Conservation (phyloP, 208 protist genomes). For the Leishmania tarentolae region DNA sequence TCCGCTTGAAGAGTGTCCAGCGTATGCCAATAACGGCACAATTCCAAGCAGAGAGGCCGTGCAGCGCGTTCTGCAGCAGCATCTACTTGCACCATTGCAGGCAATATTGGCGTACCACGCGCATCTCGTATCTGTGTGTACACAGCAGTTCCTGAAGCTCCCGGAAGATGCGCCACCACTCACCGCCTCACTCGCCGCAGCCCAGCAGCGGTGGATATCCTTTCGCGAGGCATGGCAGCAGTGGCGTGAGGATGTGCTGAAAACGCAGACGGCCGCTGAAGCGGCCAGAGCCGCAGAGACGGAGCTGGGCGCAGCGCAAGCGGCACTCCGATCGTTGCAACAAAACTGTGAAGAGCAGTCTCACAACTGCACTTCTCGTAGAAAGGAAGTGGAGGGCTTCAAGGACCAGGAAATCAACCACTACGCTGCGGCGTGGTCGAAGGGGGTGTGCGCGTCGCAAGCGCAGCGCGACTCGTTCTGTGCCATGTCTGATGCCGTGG, state of each 20-base stretch:
- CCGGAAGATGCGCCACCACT: constrained; percentile 2
- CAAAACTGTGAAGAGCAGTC: constrained; percentile 6
- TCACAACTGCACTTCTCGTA: neutral
- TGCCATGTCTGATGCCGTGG: neutral
- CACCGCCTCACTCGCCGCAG: neutral
- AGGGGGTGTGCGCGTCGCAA: constrained; percentile 13
- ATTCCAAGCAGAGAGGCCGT: neutral
- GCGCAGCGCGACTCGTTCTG: constrained; percentile 13
- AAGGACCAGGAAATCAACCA: constrained; percentile 22
- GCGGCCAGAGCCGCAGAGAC: neutral
- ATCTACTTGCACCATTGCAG: constrained; percentile 4
- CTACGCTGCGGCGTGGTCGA: constrained; percentile 30
- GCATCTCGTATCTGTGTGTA: constrained; percentile 12
- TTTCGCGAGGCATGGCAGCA: constrained; percentile 7
- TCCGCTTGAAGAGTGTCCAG: neutral
- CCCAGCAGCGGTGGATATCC: constrained; percentile 1
- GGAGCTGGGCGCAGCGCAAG: neutral
- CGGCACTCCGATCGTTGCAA: neutral
- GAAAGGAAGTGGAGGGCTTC: neutral
- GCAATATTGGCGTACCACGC: constrained; percentile 3
- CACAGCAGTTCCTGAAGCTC: neutral
- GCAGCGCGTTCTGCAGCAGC: neutral
- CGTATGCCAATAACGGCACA: neutral
- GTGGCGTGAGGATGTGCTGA: constrained; percentile 1
- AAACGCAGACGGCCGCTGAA: neutral